phyloP scores from a whole-genome alignment of 306 rosid genomes.

The Castanopsis chinensis region DNA sequence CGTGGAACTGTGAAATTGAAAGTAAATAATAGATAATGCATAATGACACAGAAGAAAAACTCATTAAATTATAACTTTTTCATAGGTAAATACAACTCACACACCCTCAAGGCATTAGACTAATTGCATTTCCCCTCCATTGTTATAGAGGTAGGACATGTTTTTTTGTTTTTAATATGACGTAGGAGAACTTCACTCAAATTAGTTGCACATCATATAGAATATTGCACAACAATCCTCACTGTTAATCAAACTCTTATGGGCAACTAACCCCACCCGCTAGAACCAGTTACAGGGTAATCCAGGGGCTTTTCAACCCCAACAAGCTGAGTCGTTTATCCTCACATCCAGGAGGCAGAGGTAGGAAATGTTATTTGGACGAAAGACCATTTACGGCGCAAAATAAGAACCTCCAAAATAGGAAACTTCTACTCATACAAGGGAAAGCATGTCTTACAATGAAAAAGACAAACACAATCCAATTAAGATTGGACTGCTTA shows the following conservation, averaged over 20 bases:
- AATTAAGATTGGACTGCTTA: not conserved
- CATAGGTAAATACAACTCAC: not conserved
- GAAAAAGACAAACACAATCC: too few relatives aligned
- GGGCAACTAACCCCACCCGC: too few relatives aligned
- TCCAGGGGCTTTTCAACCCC: not conserved
- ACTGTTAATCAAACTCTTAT: not conserved
- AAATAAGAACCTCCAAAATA: not conserved
- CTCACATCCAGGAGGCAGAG: not conserved
- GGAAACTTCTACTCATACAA: not conserved
- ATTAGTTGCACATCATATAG: not conserved
- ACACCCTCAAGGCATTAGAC: not conserved
- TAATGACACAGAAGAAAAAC: not conserved
- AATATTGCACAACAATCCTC: not conserved
- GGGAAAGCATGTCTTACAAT: not conserved
- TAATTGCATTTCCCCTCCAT: not conserved
- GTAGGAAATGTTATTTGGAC: not conserved
- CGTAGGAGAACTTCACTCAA: not conserved
- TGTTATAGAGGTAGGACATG: not conserved
- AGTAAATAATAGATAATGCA: not conserved
- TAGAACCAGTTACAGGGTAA: too few relatives aligned
- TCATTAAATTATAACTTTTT: not conserved
- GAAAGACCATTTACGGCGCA: not conserved
- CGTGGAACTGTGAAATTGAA: not conserved
- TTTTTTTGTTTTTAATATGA: not conserved
- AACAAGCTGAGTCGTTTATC: not conserved